Conservation (phyloP, 306 rosid species). For the Carpinus fangiana region DNA sequence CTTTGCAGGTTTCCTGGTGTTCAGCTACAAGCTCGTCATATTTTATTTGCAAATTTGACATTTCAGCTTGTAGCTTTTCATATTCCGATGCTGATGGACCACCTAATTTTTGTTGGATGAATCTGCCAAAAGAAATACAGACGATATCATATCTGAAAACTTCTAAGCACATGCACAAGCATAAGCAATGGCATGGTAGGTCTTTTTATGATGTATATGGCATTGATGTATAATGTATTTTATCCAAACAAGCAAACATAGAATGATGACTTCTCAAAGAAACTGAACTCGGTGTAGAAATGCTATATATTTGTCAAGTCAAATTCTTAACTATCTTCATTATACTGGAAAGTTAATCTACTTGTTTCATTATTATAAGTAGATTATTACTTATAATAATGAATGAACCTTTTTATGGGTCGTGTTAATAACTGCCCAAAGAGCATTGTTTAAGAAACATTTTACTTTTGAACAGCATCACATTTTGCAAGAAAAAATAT, state of each 20-base stretch:
- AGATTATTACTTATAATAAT: neutral
- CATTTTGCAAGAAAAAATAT: too few relatives aligned
- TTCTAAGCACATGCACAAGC: neutral
- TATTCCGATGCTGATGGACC: conserved; percentile 70
- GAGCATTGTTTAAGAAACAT: too few relatives aligned
- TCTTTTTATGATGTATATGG: neutral
- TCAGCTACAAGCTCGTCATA: conserved; percentile 55
- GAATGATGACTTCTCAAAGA: neutral
- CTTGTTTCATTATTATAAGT: neutral
- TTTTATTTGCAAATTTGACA: conserved; percentile 71
- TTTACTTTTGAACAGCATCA: too few relatives aligned
- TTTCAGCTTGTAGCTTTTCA: conserved; percentile 75
- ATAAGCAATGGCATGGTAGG: neutral
- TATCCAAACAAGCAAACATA: neutral
- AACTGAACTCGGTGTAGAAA: neutral
- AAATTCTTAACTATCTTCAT: neutral
- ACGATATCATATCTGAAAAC: neutral
- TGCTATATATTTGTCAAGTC: neutral
- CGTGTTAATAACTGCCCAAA: too few relatives aligned
- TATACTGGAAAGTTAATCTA: neutral
- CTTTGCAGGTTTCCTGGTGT: conserved; percentile 71
- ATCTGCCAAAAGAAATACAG: conserved; percentile 44
- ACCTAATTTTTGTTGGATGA: conserved; percentile 82
- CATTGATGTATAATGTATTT: neutral
- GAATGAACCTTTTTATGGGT: too few relatives aligned